Evolutionary conservation across 106 monocot species (phyloP).

Genomic region (Phalaenopsis equestris): DNA sequence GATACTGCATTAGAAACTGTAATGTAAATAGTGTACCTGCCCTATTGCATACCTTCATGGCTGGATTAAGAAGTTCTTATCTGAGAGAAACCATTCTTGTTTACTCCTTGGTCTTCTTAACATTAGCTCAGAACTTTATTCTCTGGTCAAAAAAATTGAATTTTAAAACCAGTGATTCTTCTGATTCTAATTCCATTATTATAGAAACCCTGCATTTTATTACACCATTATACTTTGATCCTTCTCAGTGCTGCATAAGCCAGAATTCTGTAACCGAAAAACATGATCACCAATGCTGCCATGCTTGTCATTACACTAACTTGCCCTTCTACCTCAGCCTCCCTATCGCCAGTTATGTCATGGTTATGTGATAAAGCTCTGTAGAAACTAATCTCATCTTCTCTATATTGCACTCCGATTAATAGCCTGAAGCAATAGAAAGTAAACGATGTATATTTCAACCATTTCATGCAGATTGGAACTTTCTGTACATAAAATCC

Average conservation of each 20-base stretch:
- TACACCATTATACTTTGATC: constrained; percentile 18
- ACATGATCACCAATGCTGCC: constrained; percentile 41
- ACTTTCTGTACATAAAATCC: constrained; percentile 82
- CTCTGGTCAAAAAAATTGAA: neutral
- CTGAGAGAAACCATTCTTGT: too few relatives aligned
- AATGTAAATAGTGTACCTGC: too few relatives aligned
- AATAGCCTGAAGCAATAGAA: constrained; percentile 77
- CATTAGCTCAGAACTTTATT: too few relatives aligned
- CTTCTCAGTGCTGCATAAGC: constrained; percentile 62
- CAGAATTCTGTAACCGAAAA: constrained; percentile 59
- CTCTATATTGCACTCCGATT: constrained; percentile 52
- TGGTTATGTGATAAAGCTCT: too few relatives aligned
- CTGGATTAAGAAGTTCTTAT: too few relatives aligned
- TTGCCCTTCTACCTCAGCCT: constrained; percentile 13
- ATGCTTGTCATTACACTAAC: constrained; percentile 24
- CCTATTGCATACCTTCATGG: too few relatives aligned
- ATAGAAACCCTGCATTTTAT: neutral
- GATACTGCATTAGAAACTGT: too few relatives aligned
- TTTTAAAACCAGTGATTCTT: neutral
- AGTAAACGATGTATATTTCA: constrained; percentile 79
- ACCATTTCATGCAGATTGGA: constrained; percentile 57
- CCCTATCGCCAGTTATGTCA: neutral
- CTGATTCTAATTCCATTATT: too few relatives aligned
- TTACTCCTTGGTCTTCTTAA: too few relatives aligned
- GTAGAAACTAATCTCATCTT: constrained; percentile 4